phyloP scores from a whole-genome alignment of 495 filamentous ascomycete genomes.

The Penicillium canariense region DNA sequence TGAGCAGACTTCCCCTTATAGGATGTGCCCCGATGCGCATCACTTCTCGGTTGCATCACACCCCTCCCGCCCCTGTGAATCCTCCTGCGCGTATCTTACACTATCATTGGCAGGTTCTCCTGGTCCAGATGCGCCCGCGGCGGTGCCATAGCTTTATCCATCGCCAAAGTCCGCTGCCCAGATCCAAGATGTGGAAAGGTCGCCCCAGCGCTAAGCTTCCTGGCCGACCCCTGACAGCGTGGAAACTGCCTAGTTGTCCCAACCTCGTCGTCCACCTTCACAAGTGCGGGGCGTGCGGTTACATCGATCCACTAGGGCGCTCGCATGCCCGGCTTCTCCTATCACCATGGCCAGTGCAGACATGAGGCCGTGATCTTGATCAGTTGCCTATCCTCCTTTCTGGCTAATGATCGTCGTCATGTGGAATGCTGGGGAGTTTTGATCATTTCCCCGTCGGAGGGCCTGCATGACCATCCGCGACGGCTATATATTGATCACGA shows the following conservation, averaged over 20 bases:
- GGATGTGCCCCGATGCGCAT: not conserved
- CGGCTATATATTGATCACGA: conserved; percentile 10
- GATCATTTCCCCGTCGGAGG: conserved; percentile 1
- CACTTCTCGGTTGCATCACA: not conserved
- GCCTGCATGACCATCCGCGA: conserved; percentile 5
- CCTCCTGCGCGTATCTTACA: not conserved
- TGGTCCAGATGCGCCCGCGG: conserved; percentile 8
- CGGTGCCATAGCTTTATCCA: not conserved
- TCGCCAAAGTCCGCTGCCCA: not conserved
- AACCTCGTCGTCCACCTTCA: not conserved
- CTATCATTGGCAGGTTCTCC: conserved; percentile 6
- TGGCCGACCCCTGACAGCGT: not conserved
- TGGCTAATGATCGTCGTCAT: conserved; percentile 18
- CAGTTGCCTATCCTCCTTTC: conserved; percentile 7
- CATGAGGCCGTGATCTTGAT: conserved; percentile 17
- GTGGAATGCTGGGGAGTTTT: conserved; percentile 21
- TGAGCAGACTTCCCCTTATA: not conserved
- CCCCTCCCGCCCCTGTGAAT: not conserved
- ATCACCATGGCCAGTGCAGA: conserved; percentile 6
- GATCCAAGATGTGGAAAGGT: not conserved
- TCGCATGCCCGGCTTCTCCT: conserved; percentile 4
- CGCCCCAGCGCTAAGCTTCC: not conserved
- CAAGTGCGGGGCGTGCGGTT: conserved; percentile 17
- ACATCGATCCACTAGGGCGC: conserved; percentile 22
- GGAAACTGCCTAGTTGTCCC: not conserved